Percentiles rank a stretch among this genome's conserved stretches.
Conservation (phyloP, 805 yeast genomes). For the Wickerhamiella cacticola region DNA sequence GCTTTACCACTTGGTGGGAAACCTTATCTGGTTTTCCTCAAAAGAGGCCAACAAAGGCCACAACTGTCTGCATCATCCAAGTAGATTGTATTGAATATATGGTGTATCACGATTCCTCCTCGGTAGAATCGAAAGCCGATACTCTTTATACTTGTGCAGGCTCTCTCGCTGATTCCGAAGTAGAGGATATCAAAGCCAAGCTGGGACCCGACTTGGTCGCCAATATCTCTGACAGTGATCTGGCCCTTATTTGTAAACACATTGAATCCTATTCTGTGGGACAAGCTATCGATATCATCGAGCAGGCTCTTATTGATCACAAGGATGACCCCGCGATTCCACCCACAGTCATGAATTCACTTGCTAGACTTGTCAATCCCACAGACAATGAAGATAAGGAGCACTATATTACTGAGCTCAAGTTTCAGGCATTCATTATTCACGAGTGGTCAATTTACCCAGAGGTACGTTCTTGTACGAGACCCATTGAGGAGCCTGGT, state of each 20-base stretch:
- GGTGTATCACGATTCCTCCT: too few species aligned
- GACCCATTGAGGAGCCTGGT: conserved; percentile 40
- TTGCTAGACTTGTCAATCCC: conserved; percentile 24
- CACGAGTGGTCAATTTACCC: conserved; percentile 43
- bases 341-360: conserved; percentile 29
- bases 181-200: neutral
- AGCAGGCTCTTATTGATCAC: conserved; percentile 33
- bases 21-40: too few species aligned
- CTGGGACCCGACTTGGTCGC: neutral
- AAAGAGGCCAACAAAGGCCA: too few species aligned
- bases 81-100: too few species aligned
- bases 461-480: conserved; percentile 46
- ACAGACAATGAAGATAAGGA: conserved; percentile 17
- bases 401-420: conserved; percentile 16
- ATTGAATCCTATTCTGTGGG: conserved; percentile 25
- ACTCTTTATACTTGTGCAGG: neutral
- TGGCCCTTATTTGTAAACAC: conserved; percentile 16
- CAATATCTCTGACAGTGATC: conserved; percentile 12
- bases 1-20: too few species aligned
- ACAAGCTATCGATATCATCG: conserved; percentile 34
- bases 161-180: neutral
- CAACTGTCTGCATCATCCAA: too few species aligned
- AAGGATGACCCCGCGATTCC: conserved; percentile 40
- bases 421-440: conserved; percentile 35
- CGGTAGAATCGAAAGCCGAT: neutral